Evolutionary conservation across 768 basidiomycete genomes (phyloP), one percentile per base, ranked within the genome.

Genomic region (Boletus rubroflammeus): DNA sequence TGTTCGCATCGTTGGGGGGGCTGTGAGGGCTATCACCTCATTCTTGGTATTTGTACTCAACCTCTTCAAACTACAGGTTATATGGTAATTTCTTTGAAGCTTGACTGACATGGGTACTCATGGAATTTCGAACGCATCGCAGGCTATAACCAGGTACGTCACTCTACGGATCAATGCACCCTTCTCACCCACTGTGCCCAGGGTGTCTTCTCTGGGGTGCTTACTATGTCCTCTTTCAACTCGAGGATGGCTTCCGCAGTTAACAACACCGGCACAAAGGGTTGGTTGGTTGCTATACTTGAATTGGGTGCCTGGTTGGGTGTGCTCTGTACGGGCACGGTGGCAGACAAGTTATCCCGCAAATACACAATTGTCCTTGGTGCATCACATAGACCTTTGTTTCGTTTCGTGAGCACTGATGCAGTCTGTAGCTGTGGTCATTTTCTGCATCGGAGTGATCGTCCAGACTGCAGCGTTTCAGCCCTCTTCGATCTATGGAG

Each of bases 1-100:
- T 88, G 19, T 92, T 90, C 62, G 89, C 88, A 3, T 89, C 87
- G 14, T 75, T 90, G 21, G 90, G 90, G 66, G 88, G 88, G 62
- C 69, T 92, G 78, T 84, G 73, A 62, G 85, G 76, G 21, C 15
- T 19, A 32, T 25, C 47, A 19, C 6, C 29, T 46, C n/a, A 15
- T 40, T 14, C 23, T 50, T 28, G 14, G 15, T 43, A 1, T 11
- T 14, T n/a, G 34, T 32, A 32, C 47, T 61, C 14, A 64, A 47
- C 45, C 25, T 25, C 3, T 29, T 35, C 23, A 15, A 32, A 44
- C n/a, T 59, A 26, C 69, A 89, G 83, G 46, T 74, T 86, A 23
- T 86, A 86, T 75, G 84, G 84, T 83, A 15, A 44, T 73, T 69
- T 42, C 54, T 54, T 65, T 60, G 51, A 40, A 54, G 19, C 31